Evolutionary conservation across 768 basidiomycete genomes (phyloP), one percentile per base, ranked within the genome.

Genomic region (Termitomyces eurrhizus): DNA sequence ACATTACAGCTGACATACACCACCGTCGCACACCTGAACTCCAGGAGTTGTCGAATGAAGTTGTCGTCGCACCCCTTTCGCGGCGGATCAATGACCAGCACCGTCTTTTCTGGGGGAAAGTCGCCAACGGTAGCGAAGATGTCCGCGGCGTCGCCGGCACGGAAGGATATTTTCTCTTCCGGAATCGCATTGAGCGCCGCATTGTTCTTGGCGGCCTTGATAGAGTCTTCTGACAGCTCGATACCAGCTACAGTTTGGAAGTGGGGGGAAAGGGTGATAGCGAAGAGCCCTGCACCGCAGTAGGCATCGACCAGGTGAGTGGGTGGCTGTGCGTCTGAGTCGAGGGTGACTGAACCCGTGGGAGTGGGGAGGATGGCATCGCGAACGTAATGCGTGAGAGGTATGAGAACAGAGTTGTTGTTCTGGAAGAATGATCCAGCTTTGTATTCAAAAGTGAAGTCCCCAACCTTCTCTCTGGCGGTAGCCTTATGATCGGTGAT

Each of bases 371-470:
- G 85, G 67, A 95, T 86, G 56, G 89, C 85, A 33, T 88, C 82
- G 48, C 82, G 81, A 57, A 96, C 93, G 74, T 95, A 93, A 61
- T 83, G 70, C n/a, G 91, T 90, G 54, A 99, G 81, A 0, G 92
- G 87, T 7, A 86, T 80, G 33, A 98, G 83, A 42, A 96, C 90
- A 7, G 92, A 86, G 70, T 96, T 95, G 82, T 99, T 99, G 79
- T 98, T 98, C 70, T 99, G 96, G 83, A 98, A 98, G 80, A 98
- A 99, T 4, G 92, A 90, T 51, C 90, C 87, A 7, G 88, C 92
- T 24, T 80, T 83, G 73, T 92, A 95, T 69, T 95, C 88, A 75
- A 98, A 97, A 49, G 89, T 72, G 70, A 79, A 85, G 62, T 83
- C 75, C 9, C 93, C 95, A 29, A 98, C 92, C 51, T 83, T 82